Evolutionary conservation across 805 yeast genomes (phyloP).

Genomic region (Schwanniomyces vanrijiae): DNA sequence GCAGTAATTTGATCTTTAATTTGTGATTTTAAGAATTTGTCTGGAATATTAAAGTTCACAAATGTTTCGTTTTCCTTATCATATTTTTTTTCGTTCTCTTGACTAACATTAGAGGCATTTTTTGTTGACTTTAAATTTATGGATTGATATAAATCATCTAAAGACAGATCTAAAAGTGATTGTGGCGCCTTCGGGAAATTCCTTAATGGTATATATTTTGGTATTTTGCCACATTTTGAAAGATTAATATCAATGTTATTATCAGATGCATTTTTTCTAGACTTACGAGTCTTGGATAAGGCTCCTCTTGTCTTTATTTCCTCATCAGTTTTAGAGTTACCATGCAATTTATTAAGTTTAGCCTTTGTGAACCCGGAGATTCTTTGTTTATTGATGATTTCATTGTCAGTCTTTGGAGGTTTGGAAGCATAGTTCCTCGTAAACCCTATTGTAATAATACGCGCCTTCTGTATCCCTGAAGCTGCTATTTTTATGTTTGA

Average conservation of each 20-base stretch:
- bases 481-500: neutral
- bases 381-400: constrained; percentile 1
- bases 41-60: constrained; percentile 28
- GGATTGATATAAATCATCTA: constrained; percentile 16
- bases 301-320: constrained; percentile 1
- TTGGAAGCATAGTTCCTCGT: constrained; percentile 9
- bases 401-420: constrained; percentile 9
- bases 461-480: neutral
- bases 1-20: constrained; percentile 18
- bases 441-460: neutral
- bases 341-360: constrained; percentile 4
- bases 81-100: neutral
- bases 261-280: neutral
- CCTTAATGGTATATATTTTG: constrained; percentile 25
- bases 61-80: constrained; percentile 4
- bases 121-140: constrained; percentile 9
- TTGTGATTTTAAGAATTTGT: constrained; percentile 21
- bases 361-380: neutral
- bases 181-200: constrained; percentile 33
- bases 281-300: neutral
- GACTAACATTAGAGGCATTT: neutral
- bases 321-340: neutral
- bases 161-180: constrained; percentile 12
- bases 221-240: constrained; percentile 1
- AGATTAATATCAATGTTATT: neutral